These are phyloP conservation scores for Fusarium sp. DNA, from an alignment of 2,329 filamentous ascomycete genomes.

Conservation along the genomic window DNA sequence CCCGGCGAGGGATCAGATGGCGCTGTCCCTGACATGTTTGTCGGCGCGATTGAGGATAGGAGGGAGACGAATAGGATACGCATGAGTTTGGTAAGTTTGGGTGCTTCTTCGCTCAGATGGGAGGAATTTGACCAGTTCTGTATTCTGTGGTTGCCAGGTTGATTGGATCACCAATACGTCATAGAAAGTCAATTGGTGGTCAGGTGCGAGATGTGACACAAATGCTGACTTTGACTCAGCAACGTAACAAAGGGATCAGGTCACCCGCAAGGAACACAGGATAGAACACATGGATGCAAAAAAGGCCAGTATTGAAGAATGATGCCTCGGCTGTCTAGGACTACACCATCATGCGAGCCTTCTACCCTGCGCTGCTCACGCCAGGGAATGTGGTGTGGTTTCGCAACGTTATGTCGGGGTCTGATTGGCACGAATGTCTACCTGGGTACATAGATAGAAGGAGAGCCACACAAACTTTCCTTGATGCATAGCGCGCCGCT, in stretches of 20 bases:
- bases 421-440: not conserved
- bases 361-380: not conserved
- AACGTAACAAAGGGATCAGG: not conserved
- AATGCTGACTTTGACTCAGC: not conserved
- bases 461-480: not conserved
- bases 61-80: not conserved
- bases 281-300: not conserved
- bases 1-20: constrained; percentile 11
- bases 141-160: not conserved
- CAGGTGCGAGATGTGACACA: not conserved
- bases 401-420: not conserved
- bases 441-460: not conserved
- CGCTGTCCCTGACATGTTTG: constrained; percentile 21
- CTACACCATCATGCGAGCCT: not conserved
- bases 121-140: not conserved
- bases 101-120: not conserved
- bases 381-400: not conserved
- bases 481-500: not conserved
- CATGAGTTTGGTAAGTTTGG: not conserved
- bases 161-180: constrained; percentile 10
- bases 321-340: not conserved
- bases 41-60: not conserved
- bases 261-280: not conserved
- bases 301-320: not conserved
- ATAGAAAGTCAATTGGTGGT: not conserved